Evolutionary conservation across 495 filamentous ascomycete species (phyloP).

Genomic region (Neurospora sp.): DNA sequence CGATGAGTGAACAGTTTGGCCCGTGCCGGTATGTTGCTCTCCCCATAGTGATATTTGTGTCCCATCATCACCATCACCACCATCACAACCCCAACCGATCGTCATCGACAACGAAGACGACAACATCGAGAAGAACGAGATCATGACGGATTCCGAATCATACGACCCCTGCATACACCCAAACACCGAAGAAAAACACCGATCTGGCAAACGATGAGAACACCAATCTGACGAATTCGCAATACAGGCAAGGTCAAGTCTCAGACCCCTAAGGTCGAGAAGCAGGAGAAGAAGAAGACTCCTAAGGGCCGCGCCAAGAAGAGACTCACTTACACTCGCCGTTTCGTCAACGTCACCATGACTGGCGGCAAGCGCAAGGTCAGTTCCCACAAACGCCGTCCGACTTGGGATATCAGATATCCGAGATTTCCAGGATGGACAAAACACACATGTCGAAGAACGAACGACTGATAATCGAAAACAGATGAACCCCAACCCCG

Average conservation of each 20-base stretch:
- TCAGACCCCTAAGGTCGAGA: constrained; percentile 61
- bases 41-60: not conserved
- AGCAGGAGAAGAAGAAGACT: constrained; percentile 83
- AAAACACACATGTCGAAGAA: no score
- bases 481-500: constrained; percentile 46
- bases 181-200: not conserved
- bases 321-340: constrained; percentile 91
- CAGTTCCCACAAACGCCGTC: constrained; percentile 1
- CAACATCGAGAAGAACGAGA: not conserved
- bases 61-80: not conserved
- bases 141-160: not conserved
- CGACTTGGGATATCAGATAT: no score
- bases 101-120: not conserved
- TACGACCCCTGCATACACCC: not conserved
- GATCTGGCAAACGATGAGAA: not conserved
- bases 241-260: constrained; percentile 39
- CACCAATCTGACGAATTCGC: constrained; percentile 4
- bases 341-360: constrained; percentile 98
- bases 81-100: not conserved
- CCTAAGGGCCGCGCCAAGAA: constrained; percentile 99
- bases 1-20: constrained; percentile 18
- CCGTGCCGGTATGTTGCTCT: constrained; percentile 24
- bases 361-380: constrained; percentile 99
- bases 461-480: not conserved
- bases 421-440: no score